Conservation (phyloP, 257 asterid species). For the Solanum tacnaense region DNA sequence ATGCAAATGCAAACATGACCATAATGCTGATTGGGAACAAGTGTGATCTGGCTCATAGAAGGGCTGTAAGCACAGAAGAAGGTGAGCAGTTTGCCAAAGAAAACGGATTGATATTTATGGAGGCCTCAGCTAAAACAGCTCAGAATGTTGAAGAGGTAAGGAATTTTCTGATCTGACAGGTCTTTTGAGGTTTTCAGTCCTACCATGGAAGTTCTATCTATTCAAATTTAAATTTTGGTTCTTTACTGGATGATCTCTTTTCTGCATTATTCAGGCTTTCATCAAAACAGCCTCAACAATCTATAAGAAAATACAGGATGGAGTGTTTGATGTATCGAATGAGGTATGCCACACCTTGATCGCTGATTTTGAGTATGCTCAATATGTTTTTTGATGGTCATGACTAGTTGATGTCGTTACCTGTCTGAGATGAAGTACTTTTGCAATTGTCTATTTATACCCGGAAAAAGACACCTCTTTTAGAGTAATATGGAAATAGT, state of each 20-base stretch:
- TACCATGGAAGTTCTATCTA: not conserved
- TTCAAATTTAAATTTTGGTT: not conserved
- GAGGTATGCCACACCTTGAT: slow-evolving; percentile 4
- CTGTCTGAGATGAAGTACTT: not conserved
- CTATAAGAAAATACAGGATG: slow-evolving; percentile 13
- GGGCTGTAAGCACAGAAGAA: slow-evolving; percentile 82
- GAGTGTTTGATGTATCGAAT: slow-evolving; percentile 15
- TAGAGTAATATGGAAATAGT: not conserved
- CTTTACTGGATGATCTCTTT: not conserved
- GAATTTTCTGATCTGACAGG: not conserved
- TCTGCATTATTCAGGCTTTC: slow-evolving; percentile 4
- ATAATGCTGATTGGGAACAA: slow-evolving; percentile 78
- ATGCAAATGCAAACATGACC: slow-evolving; percentile 59
- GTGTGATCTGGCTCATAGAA: slow-evolving; percentile 65
- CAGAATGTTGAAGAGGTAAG: slow-evolving; percentile 21
- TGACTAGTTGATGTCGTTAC: not conserved
- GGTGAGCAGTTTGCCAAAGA: slow-evolving; percentile 75
- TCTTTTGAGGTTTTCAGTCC: not conserved
- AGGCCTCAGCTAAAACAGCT: slow-evolving; percentile 19
- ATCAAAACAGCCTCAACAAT: slow-evolving; percentile 14
- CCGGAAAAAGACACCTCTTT: not conserved
- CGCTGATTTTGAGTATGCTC: not conserved
- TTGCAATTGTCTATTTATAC: not conserved
- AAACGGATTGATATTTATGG: slow-evolving; percentile 47
- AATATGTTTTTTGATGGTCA: not conserved